These are phyloP conservation scores for Boletus rufocinnamomeus DNA, from an alignment of 768 basidiomycete genomes.

Conservation along the genomic window DNA sequence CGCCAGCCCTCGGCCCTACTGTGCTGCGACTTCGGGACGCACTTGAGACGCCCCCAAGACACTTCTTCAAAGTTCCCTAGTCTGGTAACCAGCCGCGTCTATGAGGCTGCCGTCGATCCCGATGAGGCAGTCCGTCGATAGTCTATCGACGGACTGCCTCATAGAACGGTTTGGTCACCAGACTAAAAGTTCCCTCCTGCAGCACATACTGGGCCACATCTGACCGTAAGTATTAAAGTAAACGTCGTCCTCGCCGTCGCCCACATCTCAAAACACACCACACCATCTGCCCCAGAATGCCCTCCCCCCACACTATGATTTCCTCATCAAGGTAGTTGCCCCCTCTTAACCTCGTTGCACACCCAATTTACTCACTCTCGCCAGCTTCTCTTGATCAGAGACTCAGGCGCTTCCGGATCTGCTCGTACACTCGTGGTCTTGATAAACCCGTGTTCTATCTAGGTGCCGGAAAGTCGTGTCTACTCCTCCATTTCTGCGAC, in stretches of 20 bases:
- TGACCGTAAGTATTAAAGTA: neutral
- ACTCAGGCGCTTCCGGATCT: constrained; percentile 64
- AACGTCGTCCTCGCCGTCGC: neutral
- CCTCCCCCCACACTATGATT: constrained; percentile 96
- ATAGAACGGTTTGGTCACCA: too few species aligned
- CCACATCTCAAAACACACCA: neutral
- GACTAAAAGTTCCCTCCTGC: neutral
- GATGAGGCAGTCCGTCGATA: too few species aligned
- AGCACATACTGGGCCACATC: neutral
- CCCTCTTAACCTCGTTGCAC: constrained; percentile 11
- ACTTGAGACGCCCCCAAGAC: constrained; percentile 1
- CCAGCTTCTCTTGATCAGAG: constrained; percentile 92
- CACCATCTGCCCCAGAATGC: constrained; percentile 50
- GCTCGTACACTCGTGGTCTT: neutral
- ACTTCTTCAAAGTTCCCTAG: neutral
- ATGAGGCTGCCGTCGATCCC: too few species aligned
- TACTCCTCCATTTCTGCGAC: constrained; percentile 95
- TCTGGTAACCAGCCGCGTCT: too few species aligned
- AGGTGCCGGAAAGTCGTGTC: constrained; percentile 97
- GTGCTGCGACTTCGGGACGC: neutral
- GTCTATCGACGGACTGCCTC: too few species aligned
- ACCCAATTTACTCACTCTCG: constrained; percentile 1
- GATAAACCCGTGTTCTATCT: constrained; percentile 22
- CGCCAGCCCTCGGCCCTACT: neutral
- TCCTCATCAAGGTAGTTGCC: constrained; percentile 78